Conservation (phyloP, 129 eudicot genomes). For the Oenanthe sinensis region DNA sequence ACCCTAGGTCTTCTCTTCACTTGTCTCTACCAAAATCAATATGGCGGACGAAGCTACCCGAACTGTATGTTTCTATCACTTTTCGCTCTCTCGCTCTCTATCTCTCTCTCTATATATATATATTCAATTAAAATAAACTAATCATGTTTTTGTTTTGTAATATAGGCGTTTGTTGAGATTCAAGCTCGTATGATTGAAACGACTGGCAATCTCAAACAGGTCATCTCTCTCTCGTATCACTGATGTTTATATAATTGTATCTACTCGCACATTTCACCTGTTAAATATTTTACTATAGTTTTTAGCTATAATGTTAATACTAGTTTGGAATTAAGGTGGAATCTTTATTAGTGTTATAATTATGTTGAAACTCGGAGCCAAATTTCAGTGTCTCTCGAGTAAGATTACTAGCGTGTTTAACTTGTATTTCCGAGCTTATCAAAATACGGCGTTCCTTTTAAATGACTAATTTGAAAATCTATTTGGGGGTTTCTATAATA, state of each 20-base stretch:
- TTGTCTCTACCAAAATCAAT: background rate
- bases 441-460: background rate
- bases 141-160: background rate
- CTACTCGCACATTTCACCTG: background rate
- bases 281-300: background rate
- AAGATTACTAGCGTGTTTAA: background rate
- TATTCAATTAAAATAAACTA: background rate
- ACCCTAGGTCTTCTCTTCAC: background rate
- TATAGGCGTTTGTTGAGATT: conserved; percentile 83
- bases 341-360: background rate
- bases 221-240: background rate
- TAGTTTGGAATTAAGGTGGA: background rate
- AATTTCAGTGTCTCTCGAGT: background rate
- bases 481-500: background rate
- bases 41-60: conserved; percentile 93
- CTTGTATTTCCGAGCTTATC: background rate
- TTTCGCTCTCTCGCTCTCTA: background rate
- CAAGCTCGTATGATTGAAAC: conserved; percentile 90
- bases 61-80: conserved; percentile 24
- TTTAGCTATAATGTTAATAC: background rate
- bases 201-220: conserved; percentile 85
- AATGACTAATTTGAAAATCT: background rate
- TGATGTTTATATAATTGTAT: background rate
- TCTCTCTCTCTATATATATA: background rate
- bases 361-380: background rate